Base-by-base conservation (phyloP, 2,329 filamentous ascomycete species). In the Trichoderma gracile region DNA sequence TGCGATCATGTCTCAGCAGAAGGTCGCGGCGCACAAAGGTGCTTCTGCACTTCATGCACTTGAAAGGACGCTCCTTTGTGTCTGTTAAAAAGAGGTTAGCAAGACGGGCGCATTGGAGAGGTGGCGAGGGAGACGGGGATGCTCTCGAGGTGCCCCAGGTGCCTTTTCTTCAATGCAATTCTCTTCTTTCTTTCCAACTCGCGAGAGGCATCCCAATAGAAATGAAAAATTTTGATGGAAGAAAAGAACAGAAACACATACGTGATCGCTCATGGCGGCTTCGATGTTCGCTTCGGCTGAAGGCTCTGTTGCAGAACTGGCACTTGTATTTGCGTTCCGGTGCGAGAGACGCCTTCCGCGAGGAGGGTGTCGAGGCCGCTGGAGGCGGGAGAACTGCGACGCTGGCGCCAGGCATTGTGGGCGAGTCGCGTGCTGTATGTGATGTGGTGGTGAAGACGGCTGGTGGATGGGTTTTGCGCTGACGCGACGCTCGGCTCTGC, bases 251-350 rank as follows among this genome's bases (percentile, higher is more conserved):
- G 50, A 65, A 45, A 63, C 63, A 94, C 94, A 84, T 95, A 98
- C 95, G 95, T 77, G 93, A 97, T 81, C 95, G 87, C 81, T 99
- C 95, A 80, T 99, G 95, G 79, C 95, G 86, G 80, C 93, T 97
- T 73, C 95, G 88, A 79, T 99, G 95, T 80, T 99, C 95, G 78
- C 93, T 97, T 78, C 95, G 86, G 81, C 93, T 97, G 78, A 99
- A 99, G 69, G 95, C 95, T 78, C 95, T 87, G 80, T 93, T 93
- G 83, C 95, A 98, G 80, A 97, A 98, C 83, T 97, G 93, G 82
- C 95, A 99, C 79, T 98, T 97, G 87, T 99, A 99, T 81, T 97
- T 97, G 84, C 96, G 94, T 83, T 98, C 95, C 64, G 93, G 92
- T 72, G 87, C 89, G 72, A 89, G 81, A 67, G 89, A 83, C 70